Evolutionary conservation across 176 grass and related monocot genomes (phyloP).

Genomic region (Paspalum vaginatum): DNA sequence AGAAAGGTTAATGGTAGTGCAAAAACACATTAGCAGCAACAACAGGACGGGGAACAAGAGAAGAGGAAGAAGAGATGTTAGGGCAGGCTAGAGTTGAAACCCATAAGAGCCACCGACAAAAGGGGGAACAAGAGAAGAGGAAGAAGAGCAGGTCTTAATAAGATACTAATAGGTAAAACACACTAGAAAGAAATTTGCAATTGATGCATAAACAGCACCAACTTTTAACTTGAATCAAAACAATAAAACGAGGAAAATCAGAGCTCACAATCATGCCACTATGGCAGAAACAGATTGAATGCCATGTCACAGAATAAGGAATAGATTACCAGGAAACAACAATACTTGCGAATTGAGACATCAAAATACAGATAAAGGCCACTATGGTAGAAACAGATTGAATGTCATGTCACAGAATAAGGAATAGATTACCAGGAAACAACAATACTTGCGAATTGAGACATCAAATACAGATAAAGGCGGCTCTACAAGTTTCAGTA

Average conservation of each 20-base stretch:
- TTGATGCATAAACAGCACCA: neutral
- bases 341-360: neutral
- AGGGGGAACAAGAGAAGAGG: too few species aligned
- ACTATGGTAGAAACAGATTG: neutral
- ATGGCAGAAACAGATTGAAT: neutral
- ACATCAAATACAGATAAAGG: neutral
- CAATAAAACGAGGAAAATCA: neutral
- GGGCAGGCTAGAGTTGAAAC: too few species aligned
- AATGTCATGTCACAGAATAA: neutral
- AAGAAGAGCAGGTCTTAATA: too few species aligned
- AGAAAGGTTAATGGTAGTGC: neutral
- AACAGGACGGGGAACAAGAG: too few species aligned
- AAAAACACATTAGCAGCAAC: neutral
- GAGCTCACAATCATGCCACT: neutral
- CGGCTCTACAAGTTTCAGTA: neutral
- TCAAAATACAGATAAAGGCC: neutral
- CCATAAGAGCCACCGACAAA: too few species aligned
- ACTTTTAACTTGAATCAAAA: neutral
- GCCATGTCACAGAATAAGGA: neutral
- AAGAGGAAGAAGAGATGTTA: too few species aligned
- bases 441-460: too few species aligned
- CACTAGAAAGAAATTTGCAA: neutral
- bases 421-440: neutral
- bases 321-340: too few species aligned
- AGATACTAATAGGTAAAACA: too few species aligned